These are phyloP conservation scores for Huntiella savannae DNA, from an alignment of 2,329 filamentous ascomycete genomes.

Conservation along the genomic window DNA sequence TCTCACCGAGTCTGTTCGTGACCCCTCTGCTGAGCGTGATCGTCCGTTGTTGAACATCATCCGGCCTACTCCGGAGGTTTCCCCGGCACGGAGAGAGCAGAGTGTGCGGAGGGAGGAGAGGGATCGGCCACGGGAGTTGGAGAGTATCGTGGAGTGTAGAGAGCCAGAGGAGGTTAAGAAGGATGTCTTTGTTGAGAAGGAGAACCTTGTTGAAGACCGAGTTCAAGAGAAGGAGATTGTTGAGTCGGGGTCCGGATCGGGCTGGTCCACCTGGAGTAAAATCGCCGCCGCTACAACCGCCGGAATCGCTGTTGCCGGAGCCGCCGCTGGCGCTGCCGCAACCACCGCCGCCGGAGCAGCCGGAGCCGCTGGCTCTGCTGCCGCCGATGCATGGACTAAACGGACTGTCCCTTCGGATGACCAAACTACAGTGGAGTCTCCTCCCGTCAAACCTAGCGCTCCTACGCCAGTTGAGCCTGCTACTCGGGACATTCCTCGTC, in stretches of 20 bases:
- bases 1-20: slow-evolving; percentile 20
- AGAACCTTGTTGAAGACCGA: background rate
- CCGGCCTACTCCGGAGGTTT: slow-evolving; percentile 36
- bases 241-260: too few species aligned
- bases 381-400: background rate
- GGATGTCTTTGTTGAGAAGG: too few species aligned
- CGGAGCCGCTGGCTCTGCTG: background rate
- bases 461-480: too few species aligned
- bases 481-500: too few species aligned
- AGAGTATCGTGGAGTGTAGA: slow-evolving; percentile 3
- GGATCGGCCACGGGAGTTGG: background rate
- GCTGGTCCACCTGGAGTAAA: too few species aligned
- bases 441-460: too few species aligned
- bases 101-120: background rate
- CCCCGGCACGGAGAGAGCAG: slow-evolving; percentile 21
- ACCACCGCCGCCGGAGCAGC: too few species aligned
- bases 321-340: background rate
- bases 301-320: background rate
- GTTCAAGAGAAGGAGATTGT: background rate
- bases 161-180: background rate
- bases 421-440: too few species aligned
- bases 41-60: slow-evolving; percentile 42
- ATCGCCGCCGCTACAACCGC: too few species aligned
- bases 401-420: background rate
- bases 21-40: slow-evolving; percentile 34